phyloP scores from a whole-genome alignment of 2,329 filamentous ascomycete species.

The Claviceps monticola region DNA sequence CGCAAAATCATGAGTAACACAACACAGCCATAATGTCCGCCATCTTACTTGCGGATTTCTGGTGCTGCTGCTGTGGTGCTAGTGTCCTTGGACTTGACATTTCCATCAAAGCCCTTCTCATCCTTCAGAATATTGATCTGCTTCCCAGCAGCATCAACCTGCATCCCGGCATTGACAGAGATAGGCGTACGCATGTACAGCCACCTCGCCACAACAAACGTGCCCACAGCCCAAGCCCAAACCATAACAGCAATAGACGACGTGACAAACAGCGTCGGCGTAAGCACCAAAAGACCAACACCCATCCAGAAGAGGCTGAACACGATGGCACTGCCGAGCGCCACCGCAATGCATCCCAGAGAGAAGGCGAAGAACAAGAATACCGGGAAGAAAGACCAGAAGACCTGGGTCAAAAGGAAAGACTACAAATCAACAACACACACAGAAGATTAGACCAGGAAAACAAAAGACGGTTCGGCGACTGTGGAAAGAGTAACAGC shows the following conservation, averaged over 20 bases:
- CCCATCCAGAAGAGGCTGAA: conserved; percentile 57
- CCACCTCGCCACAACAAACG: conserved; percentile 38
- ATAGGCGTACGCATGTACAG: conserved; percentile 25
- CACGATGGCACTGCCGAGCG: conserved; percentile 45
- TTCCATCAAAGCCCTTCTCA: conserved; percentile 12
- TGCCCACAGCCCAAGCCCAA: conserved; percentile 53
- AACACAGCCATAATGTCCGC: too few relatives aligned
- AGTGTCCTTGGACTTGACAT: conserved; percentile 2
- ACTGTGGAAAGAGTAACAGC: neutral
- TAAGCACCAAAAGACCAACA: conserved; percentile 50
- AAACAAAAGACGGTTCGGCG: neutral
- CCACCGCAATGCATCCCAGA: conserved; percentile 46
- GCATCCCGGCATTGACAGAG: conserved; percentile 8
- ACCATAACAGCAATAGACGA: conserved; percentile 46
- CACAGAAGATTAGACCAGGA: neutral
- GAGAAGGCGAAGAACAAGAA: conserved; percentile 55
- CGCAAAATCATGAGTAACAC: too few relatives aligned
- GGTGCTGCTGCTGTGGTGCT: too few relatives aligned
- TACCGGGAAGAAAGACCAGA: conserved; percentile 53
- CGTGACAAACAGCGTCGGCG: conserved; percentile 55
- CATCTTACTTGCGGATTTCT: neutral
- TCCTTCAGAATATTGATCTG: conserved; percentile 10
- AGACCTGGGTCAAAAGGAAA: conserved; percentile 51
- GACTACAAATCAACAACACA: conserved; percentile 29
- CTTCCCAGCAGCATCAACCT: conserved; percentile 11